phyloP scores from a whole-genome alignment of 345 rosid genomes.

The Euphorbia peplus region DNA sequence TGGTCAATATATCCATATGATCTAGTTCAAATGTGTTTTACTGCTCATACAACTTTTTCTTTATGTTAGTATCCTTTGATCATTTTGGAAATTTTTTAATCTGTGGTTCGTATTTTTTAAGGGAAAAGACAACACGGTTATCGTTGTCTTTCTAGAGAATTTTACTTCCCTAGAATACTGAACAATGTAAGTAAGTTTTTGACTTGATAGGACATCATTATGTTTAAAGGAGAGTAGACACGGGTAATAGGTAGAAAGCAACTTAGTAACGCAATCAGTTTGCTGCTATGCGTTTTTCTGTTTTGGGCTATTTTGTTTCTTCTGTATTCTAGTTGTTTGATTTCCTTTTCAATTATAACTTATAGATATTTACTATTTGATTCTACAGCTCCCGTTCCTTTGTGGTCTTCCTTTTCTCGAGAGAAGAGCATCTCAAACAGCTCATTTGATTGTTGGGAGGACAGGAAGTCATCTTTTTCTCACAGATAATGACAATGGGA shows the following conservation, averaged over 20 bases:
- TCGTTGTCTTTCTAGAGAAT: background rate
- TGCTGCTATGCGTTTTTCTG: background rate
- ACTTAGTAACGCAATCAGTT: background rate
- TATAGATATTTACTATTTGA: background rate
- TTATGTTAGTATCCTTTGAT: background rate
- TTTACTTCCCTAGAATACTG: background rate
- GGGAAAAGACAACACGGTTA: background rate
- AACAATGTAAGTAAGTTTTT: background rate
- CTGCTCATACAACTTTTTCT: background rate
- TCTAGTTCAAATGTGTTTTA: background rate
- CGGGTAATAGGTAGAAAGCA: background rate
- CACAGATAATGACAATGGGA: constrained; percentile 68
- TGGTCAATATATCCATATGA: constrained; percentile 1
- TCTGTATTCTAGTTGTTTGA: background rate
- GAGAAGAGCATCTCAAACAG: constrained; percentile 77
- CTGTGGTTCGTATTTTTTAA: background rate
- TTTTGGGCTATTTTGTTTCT: background rate
- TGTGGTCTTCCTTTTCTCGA: constrained; percentile 93
- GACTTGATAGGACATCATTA: background rate
- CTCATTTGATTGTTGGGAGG: constrained; percentile 82
- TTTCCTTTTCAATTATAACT: background rate
- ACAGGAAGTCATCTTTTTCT: constrained; percentile 92
- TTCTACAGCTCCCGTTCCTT: constrained; percentile 74
- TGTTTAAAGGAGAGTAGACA: constrained; percentile 8
- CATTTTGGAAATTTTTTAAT: background rate